Base-by-base conservation (phyloP, 2,329 filamentous ascomycete species). In the Talaromyces amestolkiae region DNA sequence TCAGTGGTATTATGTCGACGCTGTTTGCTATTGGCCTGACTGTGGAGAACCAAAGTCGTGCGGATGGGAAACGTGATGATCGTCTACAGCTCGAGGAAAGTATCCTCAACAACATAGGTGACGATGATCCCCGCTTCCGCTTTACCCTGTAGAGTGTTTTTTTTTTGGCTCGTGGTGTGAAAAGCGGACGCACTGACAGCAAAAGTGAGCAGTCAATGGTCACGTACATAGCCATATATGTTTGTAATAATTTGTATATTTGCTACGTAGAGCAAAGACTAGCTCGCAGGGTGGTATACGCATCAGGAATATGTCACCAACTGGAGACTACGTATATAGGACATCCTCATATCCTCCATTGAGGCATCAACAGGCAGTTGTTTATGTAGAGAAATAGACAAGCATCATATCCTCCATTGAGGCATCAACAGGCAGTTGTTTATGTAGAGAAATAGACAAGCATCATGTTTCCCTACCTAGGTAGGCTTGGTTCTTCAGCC, bases 51-150 rank as follows among this genome's bases (percentile, higher is more conserved):
- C 73, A 68, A 68, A 68, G 70, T 47, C 69, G 73, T 59, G 69
- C 72, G 11, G 58, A 67, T 61, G 72, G 73, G 3, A 68, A 69
- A 24, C 65, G 69, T 10, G 70, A 74, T 63, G 56, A 73, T 59
- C 68, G 73, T 51, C 69, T 73, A 47, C 65, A 68, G 35, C 47
- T 73, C 39, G 49, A 33, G 24, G 49, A 53, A 31, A 33, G 17
- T 33, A n/a, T 53, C 15, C 49, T 53, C 24, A 68, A 69, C 22
- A 75, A 77, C 63, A 66, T 78, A 61, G 76, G 76, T 3, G 76
- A 78, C 67, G 69, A 74, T 47, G 68, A 75, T 65, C 77, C 75
- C 15, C 66, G 70, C 19, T 77, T 76, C 67, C 71, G 74, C 19
- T 77, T 76, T 65, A 73, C 68, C 45, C 70, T 75, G 4, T 58